These are phyloP conservation scores for Leishmania tarentolae DNA, from an alignment of 208 protist genomes.

Conservation along the genomic window DNA sequence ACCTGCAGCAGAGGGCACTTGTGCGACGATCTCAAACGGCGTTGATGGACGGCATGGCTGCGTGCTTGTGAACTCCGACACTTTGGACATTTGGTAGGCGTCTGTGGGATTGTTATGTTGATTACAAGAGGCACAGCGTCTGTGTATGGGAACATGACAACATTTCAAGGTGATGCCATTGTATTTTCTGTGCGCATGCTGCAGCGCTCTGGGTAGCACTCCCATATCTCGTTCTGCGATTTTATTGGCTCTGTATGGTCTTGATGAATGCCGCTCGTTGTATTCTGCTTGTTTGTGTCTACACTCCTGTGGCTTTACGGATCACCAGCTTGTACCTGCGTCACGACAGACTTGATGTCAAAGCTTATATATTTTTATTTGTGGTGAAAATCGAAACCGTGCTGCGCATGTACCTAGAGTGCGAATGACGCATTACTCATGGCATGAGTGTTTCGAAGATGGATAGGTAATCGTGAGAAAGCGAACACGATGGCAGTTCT, in stretches of 20 bases:
- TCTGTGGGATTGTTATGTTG: neutral
- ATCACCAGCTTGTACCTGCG: neutral
- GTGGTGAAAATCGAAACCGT: neutral
- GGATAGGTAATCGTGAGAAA: neutral
- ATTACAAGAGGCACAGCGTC: conserved; percentile 8
- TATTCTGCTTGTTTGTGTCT: neutral
- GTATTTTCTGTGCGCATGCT: neutral
- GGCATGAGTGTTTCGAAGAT: neutral
- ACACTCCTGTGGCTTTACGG: neutral
- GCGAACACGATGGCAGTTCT: neutral
- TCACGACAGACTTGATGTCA: neutral
- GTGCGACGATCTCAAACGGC: too few relatives aligned
- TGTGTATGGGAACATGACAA: conserved; percentile 2
- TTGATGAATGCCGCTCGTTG: neutral
- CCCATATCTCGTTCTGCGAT: too few relatives aligned
- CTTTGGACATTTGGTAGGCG: neutral
- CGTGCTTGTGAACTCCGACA: conserved; percentile 9
- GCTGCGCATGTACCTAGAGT: neutral
- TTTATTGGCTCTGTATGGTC: neutral
- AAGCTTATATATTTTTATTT: neutral
- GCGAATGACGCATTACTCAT: too few relatives aligned
- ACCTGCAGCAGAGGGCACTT: conserved; percentile 8
- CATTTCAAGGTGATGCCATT: neutral
- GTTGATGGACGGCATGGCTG: too few relatives aligned
- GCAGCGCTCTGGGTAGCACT: neutral